Conservation (phyloP, 345 rosid genomes). For the Hypericum perforatum region DNA sequence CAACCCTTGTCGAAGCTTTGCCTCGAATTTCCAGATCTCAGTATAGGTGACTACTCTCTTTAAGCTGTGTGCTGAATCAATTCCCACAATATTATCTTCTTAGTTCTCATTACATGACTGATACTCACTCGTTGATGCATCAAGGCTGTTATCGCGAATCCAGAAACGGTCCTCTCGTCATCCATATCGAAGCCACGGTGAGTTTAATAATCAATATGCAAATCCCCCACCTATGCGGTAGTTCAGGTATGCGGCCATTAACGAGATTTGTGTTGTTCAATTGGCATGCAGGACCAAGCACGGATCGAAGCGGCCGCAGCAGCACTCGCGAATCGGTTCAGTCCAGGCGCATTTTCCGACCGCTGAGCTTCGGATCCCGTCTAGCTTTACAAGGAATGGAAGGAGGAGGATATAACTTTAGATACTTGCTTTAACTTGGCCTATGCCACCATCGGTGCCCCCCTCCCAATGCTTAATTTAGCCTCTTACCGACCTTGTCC, state of each 20-base stretch:
- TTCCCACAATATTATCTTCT: slow-evolving; percentile 4
- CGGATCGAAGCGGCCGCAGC: slow-evolving; percentile 45
- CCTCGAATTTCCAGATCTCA: slow-evolving; percentile 79
- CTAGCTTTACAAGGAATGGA: too few species aligned
- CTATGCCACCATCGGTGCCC: too few species aligned
- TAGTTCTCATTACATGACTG: not conserved
- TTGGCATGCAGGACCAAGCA: slow-evolving; percentile 37
- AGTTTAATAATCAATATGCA: not conserved
- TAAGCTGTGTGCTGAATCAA: not conserved
- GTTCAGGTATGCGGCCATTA: not conserved
- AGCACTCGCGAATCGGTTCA: slow-evolving; percentile 48
- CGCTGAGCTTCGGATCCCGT: not conserved
- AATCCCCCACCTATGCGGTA: not conserved
- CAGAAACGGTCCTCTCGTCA: slow-evolving; percentile 50
- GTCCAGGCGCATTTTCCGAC: slow-evolving; percentile 34
- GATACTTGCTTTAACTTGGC: too few species aligned
- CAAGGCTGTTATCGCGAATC: slow-evolving; percentile 74
- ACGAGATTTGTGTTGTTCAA: not conserved
- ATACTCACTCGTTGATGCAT: not conserved
- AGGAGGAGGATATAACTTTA: not conserved
- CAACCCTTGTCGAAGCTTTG: slow-evolving; percentile 72
- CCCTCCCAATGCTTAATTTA: too few species aligned
- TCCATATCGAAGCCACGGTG: slow-evolving; percentile 80
- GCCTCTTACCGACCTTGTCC: too few species aligned
- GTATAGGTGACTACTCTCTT: slow-evolving; percentile 43